Conservation (phyloP, 2,329 filamentous ascomycete genomes). For the Daldinia sp. region DNA sequence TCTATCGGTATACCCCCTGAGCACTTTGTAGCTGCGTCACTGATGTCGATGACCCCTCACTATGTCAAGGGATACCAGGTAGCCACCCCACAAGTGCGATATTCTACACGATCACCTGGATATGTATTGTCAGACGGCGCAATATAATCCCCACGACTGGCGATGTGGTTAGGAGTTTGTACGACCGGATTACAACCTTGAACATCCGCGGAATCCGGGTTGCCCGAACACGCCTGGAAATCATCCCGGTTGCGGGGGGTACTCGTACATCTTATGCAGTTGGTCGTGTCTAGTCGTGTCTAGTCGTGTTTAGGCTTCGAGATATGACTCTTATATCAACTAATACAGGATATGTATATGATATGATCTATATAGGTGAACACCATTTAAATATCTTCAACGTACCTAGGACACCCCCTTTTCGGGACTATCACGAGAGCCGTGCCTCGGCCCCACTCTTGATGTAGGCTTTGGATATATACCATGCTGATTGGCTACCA, state of each 20-base stretch:
- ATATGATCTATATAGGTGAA: not conserved
- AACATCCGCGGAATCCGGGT: not conserved
- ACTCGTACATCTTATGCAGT: not conserved
- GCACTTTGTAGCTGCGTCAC: not conserved
- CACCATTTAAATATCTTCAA: not conserved
- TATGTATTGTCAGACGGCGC: not conserved
- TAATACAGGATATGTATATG: not conserved
- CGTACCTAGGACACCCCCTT: not conserved
- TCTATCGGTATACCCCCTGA: not conserved
- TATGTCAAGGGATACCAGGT: not conserved
- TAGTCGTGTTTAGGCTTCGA: not conserved
- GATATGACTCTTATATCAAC: not conserved
- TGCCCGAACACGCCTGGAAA: not conserved
- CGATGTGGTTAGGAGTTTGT: not conserved
- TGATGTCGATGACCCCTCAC: conserved; percentile 1
- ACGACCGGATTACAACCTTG: not conserved
- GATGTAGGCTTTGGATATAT: not conserved
- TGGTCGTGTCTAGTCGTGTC: not conserved
- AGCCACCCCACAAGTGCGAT: not conserved
- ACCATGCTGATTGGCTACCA: not conserved
- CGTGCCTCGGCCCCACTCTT: not conserved
- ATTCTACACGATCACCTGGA: too few relatives aligned
- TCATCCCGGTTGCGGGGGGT: not conserved
- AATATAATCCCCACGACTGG: not conserved
- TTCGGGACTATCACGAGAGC: not conserved